phyloP scores from a whole-genome alignment of 2,329 filamentous ascomycete species.

The Phyllosticta capitalensis region DNA sequence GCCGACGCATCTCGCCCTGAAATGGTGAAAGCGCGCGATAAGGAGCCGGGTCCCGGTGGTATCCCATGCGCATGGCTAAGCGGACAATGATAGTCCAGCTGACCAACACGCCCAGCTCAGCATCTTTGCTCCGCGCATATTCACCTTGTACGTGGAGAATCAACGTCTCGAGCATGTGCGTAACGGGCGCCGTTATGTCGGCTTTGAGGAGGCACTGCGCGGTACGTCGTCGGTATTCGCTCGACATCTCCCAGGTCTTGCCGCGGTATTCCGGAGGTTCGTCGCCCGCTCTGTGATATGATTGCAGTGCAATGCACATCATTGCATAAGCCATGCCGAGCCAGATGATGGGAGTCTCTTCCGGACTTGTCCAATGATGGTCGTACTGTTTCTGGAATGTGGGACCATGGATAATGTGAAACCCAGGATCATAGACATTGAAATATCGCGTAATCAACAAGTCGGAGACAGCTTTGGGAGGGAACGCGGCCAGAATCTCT shows the following conservation, averaged over 20 bases:
- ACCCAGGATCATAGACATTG: constrained; percentile 62
- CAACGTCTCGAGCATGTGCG: constrained; percentile 70
- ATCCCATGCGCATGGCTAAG: constrained; percentile 62
- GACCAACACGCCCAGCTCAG: constrained; percentile 57
- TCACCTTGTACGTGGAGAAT: constrained; percentile 68
- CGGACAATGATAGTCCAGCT: constrained; percentile 51
- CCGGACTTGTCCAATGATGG: constrained; percentile 61
- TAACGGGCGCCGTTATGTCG: constrained; percentile 66
- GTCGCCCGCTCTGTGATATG: constrained; percentile 69
- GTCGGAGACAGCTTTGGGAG: constrained; percentile 72
- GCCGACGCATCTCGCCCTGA: constrained; percentile 61
- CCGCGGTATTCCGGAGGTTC: constrained; percentile 71
- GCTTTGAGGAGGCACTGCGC: constrained; percentile 69
- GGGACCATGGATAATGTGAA: constrained; percentile 53
- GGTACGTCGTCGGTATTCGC: constrained; percentile 57
- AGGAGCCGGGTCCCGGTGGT: constrained; percentile 68
- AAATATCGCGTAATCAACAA: constrained; percentile 84
- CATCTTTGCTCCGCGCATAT: constrained; percentile 62
- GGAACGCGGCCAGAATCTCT: constrained; percentile 72
- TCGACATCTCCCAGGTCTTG: constrained; percentile 42
- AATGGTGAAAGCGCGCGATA: constrained; percentile 64
- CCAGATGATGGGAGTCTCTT: constrained; percentile 67
- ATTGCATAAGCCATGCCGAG: constrained; percentile 67
- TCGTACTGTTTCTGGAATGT: constrained; percentile 66
- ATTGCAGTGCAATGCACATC: constrained; percentile 67